Conservation (phyloP, 768 basidiomycete species). For the Termitomyces sp. region DNA sequence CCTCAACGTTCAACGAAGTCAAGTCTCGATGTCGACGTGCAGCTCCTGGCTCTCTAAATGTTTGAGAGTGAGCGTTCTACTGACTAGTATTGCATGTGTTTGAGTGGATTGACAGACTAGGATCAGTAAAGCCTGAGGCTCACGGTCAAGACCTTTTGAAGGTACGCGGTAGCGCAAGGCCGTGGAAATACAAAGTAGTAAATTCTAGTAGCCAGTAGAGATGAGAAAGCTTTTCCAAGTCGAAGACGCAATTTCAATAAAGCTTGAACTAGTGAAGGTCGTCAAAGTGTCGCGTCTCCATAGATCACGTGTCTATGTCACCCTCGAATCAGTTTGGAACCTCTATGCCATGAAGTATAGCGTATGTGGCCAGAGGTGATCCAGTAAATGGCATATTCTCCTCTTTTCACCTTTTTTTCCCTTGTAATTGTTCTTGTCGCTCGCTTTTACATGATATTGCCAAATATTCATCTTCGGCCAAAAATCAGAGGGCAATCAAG, state of each 20-base stretch:
- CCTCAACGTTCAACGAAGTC: not conserved
- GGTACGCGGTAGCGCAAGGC: not conserved
- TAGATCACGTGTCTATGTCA: not conserved
- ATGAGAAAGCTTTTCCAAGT: not conserved
- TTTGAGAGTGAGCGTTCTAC: not conserved
- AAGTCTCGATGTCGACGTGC: not conserved
- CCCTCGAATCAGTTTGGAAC: too few relatives aligned
- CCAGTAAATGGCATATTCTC: not conserved
- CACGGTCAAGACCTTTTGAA: not conserved
- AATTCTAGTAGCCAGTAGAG: not conserved
- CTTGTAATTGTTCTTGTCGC: not conserved
- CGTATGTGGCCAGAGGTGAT: not conserved
- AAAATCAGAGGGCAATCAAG: conserved; percentile 6
- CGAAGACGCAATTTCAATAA: too few relatives aligned
- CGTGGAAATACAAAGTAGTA: not conserved
- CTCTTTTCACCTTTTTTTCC: not conserved
- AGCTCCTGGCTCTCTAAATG: not conserved
- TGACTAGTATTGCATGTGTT: not conserved
- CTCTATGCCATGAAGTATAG: not conserved
- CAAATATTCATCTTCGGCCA: conserved; percentile 6
- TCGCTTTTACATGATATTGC: conserved; percentile 29
- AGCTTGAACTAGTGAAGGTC: too few relatives aligned
- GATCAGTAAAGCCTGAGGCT: not conserved
- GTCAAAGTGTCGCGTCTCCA: not conserved
- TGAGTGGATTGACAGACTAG: not conserved